Evolutionary conservation across 768 basidiomycete genomes (phyloP), one percentile per base, ranked within the genome.

Genomic region (Phlebiopsis gigantea): DNA sequence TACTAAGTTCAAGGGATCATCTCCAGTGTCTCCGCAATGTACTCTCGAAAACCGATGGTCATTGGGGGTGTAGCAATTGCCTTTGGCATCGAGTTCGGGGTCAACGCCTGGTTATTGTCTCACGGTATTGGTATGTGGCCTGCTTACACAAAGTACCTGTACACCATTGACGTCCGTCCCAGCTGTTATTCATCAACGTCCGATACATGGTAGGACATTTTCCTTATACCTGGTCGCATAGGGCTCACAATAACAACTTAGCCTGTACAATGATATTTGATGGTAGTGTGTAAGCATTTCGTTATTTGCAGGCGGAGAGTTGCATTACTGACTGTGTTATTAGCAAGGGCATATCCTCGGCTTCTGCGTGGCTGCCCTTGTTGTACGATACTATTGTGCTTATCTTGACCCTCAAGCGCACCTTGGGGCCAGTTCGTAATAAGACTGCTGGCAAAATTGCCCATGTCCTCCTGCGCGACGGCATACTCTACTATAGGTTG

Each of bases 41-140:
- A 73, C 41, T 53, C 53, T 21, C 24, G 48, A 0, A 59, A 51
- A 3, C 54, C 59, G 55, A 74, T 28, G 59, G 69, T 54, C 59
- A 63, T 57, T 26, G 61, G n/a, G 60, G 73, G 53, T 63, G 68
- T 53, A 8, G 64, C 46, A 48, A 2, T 43, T 3, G 57, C 85
- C 8, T 74, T 82, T 41, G 7, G 75, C 10, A 53, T 75, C 28
- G 77, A 80, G 67, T 70, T 78, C n/a, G 67, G 62, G 3, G 65
- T 80, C 60, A 83, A 81, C 57, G 72, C 73, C 0, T 85, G 78
- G 79, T 68, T 87, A n/a, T 70, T 87, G 19, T 73, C 74, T 25
- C 60, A 68, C 15, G 83, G 76, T 0, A 60, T 74, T 71, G 71
- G 85, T 86, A 59, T 12, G 81, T 66, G 15, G 46, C 19, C 8